These are phyloP conservation scores for Stentor coeruleus DNA, from an alignment of 73 alveolate genomes.

Conservation along the genomic window DNA sequence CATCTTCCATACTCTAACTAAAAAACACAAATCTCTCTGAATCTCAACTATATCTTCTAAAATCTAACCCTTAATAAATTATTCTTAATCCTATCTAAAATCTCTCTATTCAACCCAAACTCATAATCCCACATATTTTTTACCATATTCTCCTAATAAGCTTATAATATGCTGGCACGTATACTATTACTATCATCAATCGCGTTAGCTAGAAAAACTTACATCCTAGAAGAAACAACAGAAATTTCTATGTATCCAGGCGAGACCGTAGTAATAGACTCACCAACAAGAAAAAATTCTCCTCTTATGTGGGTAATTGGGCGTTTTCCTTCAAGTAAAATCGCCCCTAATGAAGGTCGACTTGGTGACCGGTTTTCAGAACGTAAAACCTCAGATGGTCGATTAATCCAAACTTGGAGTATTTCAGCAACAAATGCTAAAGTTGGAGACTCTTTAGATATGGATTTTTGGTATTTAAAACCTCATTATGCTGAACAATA, in stretches of 20 bases:
- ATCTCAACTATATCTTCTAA: too few relatives aligned
- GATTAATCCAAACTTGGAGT: neutral
- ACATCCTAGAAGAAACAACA: neutral
- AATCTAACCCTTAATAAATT: too few relatives aligned
- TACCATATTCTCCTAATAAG: too few relatives aligned
- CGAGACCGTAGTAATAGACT: neutral
- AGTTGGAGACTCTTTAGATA: neutral
- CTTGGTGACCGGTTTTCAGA: neutral
- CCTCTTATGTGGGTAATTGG: slow-evolving; percentile 1
- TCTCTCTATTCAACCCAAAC: too few relatives aligned
- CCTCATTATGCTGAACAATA: slow-evolving; percentile 23
- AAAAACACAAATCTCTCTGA: too few relatives aligned
- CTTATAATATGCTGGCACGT: neutral
- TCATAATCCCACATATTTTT: too few relatives aligned
- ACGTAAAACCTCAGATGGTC: neutral
- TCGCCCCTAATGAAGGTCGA: neutral
- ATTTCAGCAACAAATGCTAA: neutral
- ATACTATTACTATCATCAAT: too few relatives aligned
- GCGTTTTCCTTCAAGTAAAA: neutral
- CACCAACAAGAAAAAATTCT: neutral
- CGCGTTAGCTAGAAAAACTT: neutral
- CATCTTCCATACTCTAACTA: too few relatives aligned
- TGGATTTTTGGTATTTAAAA: slow-evolving; percentile 11
- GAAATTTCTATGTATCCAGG: neutral
- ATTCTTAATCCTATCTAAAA: too few relatives aligned